A percentile compares a stretch with the other conserved stretches of the same genome.
Evolutionary conservation across 306 rosid species (phyloP).

Genomic region (Citrullus mucosospermus): DNA sequence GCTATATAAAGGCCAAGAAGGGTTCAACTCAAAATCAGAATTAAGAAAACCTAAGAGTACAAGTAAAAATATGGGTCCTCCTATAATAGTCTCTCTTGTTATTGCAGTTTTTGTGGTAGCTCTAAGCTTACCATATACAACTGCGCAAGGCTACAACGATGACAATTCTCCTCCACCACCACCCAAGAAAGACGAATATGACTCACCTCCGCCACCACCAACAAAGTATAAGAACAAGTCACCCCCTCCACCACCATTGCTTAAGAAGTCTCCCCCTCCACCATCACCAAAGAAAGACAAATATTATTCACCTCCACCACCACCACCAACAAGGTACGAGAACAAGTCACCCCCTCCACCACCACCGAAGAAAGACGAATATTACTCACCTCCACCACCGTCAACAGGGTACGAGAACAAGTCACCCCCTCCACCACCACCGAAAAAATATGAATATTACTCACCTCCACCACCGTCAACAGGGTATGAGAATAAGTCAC

Average conservation of each 20-base stretch:
- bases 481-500: no score
- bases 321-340: no score
- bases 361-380: neutral
- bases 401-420: no score
- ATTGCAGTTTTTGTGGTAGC: neutral
- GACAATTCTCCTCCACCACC: neutral
- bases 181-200: neutral
- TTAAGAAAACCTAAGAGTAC: neutral
- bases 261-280: no score
- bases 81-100: neutral
- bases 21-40: neutral
- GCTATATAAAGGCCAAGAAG: neutral
- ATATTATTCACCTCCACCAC: no score
- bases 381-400: no score
- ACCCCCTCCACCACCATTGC: neutral
- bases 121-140: neutral
- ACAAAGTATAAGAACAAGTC: no score
- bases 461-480: no score
- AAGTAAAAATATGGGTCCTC: neutral
- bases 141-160: neutral
- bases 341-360: no score
- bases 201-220: neutral
- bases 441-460: no score
- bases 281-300: no score
- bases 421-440: neutral